Conservation (phyloP, 2,329 filamentous ascomycete genomes). For the Leptographium radiaticola region DNA sequence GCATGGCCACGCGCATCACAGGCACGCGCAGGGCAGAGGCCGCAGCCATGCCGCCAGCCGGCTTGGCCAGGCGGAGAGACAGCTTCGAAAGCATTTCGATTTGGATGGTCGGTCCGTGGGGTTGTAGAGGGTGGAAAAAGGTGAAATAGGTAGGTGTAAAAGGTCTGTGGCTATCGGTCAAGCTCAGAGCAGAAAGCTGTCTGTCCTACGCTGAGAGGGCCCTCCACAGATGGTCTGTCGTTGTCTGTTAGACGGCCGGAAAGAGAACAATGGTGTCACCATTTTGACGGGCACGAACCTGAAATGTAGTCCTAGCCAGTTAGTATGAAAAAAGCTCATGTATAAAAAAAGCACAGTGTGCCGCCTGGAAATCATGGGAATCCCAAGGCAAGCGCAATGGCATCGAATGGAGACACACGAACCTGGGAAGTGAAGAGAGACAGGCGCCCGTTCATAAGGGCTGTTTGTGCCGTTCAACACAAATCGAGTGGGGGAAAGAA, state of each 20-base stretch:
- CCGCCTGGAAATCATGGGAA: not conserved
- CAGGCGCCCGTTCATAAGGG: slow-evolving; percentile 76
- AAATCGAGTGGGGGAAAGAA: slow-evolving; percentile 15
- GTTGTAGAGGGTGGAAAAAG: too few species aligned
- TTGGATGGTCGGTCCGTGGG: not conserved
- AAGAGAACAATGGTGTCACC: not conserved
- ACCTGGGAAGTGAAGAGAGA: slow-evolving; percentile 83
- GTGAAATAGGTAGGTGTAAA: not conserved
- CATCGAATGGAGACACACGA: slow-evolving; percentile 20
- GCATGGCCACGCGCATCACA: slow-evolving; percentile 12
- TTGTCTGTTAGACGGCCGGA: slow-evolving; percentile 6
- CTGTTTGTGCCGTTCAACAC: slow-evolving; percentile 31
- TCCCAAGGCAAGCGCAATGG: not conserved
- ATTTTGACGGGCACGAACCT: not conserved
- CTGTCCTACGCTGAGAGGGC: slow-evolving; percentile 31
- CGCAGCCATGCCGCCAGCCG: slow-evolving; percentile 13
- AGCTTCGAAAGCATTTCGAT: slow-evolving; percentile 45
- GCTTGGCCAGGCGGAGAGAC: slow-evolving; percentile 37
- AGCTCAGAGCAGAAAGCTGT: not conserved
- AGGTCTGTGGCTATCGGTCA: not conserved
- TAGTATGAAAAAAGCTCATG: slow-evolving; percentile 13
- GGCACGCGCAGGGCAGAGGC: slow-evolving; percentile 19
- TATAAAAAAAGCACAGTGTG: too few species aligned
- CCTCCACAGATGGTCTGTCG: slow-evolving; percentile 40
- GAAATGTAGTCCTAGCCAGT: slow-evolving; percentile 2